Conservation (phyloP, 805 yeast species). For the Suhomyces vadensis region DNA sequence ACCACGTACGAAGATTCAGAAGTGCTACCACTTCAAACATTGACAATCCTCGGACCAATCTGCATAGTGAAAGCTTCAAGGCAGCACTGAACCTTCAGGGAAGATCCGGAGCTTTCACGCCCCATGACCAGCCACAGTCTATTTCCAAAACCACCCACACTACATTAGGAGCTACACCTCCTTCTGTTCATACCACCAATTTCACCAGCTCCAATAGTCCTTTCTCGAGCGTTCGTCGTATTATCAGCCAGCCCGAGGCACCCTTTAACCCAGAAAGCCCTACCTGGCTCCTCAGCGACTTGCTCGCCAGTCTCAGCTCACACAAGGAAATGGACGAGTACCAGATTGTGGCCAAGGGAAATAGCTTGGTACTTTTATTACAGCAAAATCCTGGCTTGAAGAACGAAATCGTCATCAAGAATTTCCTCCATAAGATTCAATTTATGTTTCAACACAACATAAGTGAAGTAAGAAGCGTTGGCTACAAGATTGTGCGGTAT, state of each 20-base stretch:
- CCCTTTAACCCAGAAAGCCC: slow-evolving; percentile 9
- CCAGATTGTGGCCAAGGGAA: slow-evolving; percentile 57
- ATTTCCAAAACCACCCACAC: no score
- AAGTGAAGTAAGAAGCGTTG: slow-evolving; percentile 69
- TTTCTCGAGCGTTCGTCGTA: not conserved
- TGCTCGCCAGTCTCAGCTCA: slow-evolving; percentile 55
- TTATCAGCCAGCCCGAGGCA: not conserved
- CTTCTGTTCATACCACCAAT: not conserved
- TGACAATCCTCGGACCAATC: not conserved
- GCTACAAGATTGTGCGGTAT: slow-evolving; percentile 71
- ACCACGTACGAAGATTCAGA: slow-evolving; percentile 8
- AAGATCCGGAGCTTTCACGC: no score
- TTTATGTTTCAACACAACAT: slow-evolving; percentile 57
- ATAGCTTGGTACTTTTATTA: slow-evolving; percentile 60
- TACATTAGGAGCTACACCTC: not conserved
- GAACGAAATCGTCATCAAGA: slow-evolving; percentile 60
- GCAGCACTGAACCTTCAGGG: no score
- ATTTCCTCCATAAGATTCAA: slow-evolving; percentile 59
- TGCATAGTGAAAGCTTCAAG: no score
- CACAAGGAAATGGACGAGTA: slow-evolving; percentile 51
- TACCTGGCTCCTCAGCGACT: slow-evolving; percentile 65
- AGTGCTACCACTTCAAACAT: slow-evolving; percentile 11
- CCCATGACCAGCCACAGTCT: no score
- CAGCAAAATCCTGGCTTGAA: slow-evolving; percentile 59
- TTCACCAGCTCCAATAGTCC: not conserved